Evolutionary conservation across 2,329 filamentous ascomycete genomes (phyloP), one percentile per base, ranked within the genome.

Genomic region (Colletotrichum cuscutae): DNA sequence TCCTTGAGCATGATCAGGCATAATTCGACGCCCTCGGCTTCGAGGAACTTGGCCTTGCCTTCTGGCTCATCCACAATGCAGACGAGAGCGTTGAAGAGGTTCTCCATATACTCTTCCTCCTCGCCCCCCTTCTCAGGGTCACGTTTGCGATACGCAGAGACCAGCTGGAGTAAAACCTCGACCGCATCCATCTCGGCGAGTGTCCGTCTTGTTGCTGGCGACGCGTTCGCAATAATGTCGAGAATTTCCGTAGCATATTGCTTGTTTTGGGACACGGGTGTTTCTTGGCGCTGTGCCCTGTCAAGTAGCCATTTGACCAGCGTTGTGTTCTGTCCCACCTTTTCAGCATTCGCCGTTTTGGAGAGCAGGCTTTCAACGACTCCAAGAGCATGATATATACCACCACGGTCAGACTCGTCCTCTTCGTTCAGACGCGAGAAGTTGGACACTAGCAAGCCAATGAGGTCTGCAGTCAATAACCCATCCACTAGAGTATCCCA

Each of bases 41-140:
- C 94, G 42, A 98, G 80, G 74, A 98, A 97, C 72, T 94, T 94
- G 11, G 84, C 79, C 81, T 98, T 98, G 6, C 95, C 95, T 5
- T 88, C 83, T 0, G 87, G 81, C 71, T 95, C 93, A 77, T 97
- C 94, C 0, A 92, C 93, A 1, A 97, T 84, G 76, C 94, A 97
- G 1, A 94, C 94, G 22, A 98, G 81, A 1, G 92, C 90, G 79
- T 98, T 95, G 80, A 99, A 99, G 0, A 98, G 80, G 76, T 99
- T 98, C 82, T 97, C 95, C 80, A 97, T 94, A 80, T 94, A 98
- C 83, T 99, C 97, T 80, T 98, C 95, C 81, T 98, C 97, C 63
- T 97, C 92, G 37, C 92, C 91, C 71, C 95, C 94, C 79, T 94
- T 96, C 61, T 91, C 89, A 0, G 97, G 97, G 79, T 99, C 95